Base-by-base conservation (phyloP, 2,329 filamentous ascomycete species). In the Fusarium paranaense region DNA sequence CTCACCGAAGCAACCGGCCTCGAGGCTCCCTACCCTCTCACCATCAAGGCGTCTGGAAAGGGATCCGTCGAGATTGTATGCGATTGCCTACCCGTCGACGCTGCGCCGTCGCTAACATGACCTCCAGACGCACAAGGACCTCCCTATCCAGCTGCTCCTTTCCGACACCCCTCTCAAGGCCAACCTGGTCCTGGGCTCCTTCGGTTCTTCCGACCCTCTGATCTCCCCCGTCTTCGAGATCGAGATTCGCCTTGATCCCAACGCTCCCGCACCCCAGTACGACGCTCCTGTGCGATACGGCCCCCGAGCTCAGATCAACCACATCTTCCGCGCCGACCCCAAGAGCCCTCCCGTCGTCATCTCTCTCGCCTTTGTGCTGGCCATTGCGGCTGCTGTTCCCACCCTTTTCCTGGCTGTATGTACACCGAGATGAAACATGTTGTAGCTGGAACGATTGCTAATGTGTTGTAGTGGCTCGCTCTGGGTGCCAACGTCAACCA, bases 401-500 rank as follows among this genome's bases (percentile, higher is more conserved):
- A 86, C 90, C 18, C 86, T 99, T 35, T 87, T 96, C 66, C 87
- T 90, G 68, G 86, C 88, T 65, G 94, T 95, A 89, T 80, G 92
- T 84, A 18, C 8, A 30, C 30, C 16, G 25, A 16, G 9, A 14
- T 14, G 7, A 22, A 18, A 22, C 8, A 4, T 14, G 4, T 2
- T 25, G 20, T n/a, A 20, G 10, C n/a, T 6, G 4, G 42, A 22
- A 18, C 14, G 13, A 37, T 64, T 76, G 67, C 79, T 80, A 73
- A 82, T 64, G 11, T 52, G 6, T 8, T 40, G 72, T 70, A 95
- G 93, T 99, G 96, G 96, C 82, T 92, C 68, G 85, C 89, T 62
- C 88, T 98, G 60, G 96, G 96, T 71, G 96, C 91, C 78, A 99
- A 99, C 83, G 80, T 95, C 70, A 89, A 89, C 78, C 95, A 98